Evolutionary conservation across 2,329 filamentous ascomycete genomes (phyloP), one percentile per base, ranked within the genome.

Genomic region (Fusarium phyllophilum): DNA sequence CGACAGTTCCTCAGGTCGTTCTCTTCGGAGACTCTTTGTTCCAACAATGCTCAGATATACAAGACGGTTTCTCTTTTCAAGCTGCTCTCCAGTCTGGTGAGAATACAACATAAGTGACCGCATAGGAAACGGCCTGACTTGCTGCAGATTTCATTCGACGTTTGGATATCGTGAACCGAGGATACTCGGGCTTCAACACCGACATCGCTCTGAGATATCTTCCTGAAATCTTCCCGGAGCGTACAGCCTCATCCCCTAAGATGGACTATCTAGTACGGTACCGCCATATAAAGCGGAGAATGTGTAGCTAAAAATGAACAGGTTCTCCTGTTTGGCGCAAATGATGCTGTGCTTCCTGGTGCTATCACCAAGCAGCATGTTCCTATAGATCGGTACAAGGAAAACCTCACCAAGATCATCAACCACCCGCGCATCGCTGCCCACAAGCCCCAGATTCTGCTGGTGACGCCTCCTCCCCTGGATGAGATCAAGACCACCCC

Each of bases 21-120:
- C 89, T 98, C 31, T 93, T 98, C 71, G 96, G 96, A 62, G 96
- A 98, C 84, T 97, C 94, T 38, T 92, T 98, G 70, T 92, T 96
- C 55, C 91, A 98, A 79, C 85, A 88, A 46, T 88, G 90, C 5
- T 89, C 88, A 72, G 85, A 87, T 41, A 85, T 91, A 55, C 83
- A 88, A 17, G 84, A 89, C 64, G 94, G 92, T 22, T 96, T 95
- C 82, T 93, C 89, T 2, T 93, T 97, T 77, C 90, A 91, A 66
- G 89, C 92, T 29, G 90, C 89, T 22, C 84, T 97, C 7, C 91
- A 95, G 79, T 83, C 89, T 75, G 88, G 93, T 94, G 76, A 80
- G 88, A 85, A 49, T 14, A 29, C 18, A 36, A 13, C 39, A 24
- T n/a, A 18, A 8, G 22, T 14, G 31, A 12, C 22, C n/a, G 8